Evolutionary conservation across 73 alveolate genomes (phyloP), one percentile per base, ranked within the genome.

Genomic region (Breviolum minutum): DNA sequence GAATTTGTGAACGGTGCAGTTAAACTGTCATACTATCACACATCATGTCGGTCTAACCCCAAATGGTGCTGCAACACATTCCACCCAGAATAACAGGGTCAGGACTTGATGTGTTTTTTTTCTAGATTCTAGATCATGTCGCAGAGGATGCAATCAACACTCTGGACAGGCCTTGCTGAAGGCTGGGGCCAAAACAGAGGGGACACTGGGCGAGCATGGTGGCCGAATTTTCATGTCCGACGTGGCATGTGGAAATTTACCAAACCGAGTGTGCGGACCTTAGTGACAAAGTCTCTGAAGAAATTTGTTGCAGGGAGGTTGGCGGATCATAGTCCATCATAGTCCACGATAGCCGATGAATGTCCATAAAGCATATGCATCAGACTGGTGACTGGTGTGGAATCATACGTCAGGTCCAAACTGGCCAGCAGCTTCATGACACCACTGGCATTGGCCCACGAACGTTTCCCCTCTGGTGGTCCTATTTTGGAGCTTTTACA

Each of bases 121-220:
- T 17, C 74, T 68, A 17, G n/a, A 2, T 17, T 17, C 77, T 2
- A 1, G 1, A 17, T 14, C 77, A 17, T 68, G 77, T 68, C n/a
- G 24, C n/a, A 68, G 77, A 14, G 17, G 17, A 22, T 13, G 24
- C 68, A 29, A 9, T 83, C 60, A 16, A 4, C 26, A 40, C 16
- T 54, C 74, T 26, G 10, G 40, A 5, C 87, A 76, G 90, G 98
- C 80, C 29, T 62, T 92, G 98, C 68, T 92, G 90, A 68, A 26
- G 27, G 90, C 91, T 17, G 98, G 98, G 11, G 98, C 98, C 40
- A 66, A 81, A 27, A n/a, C 68, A 48, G 20, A 17, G 6, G 98
- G 98, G 17, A 92, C 98, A 7, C 60, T 92, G 79, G 98, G 98
- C 8, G 98, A 92, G 48, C 98, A 74, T 9, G 98, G 91, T 26